Percentiles rank a stretch among this genome's conserved stretches.
These are phyloP conservation scores for Hanseniaspora sp. DNA, from an alignment of 1,139 yeast species.

Conservation along the genomic window DNA sequence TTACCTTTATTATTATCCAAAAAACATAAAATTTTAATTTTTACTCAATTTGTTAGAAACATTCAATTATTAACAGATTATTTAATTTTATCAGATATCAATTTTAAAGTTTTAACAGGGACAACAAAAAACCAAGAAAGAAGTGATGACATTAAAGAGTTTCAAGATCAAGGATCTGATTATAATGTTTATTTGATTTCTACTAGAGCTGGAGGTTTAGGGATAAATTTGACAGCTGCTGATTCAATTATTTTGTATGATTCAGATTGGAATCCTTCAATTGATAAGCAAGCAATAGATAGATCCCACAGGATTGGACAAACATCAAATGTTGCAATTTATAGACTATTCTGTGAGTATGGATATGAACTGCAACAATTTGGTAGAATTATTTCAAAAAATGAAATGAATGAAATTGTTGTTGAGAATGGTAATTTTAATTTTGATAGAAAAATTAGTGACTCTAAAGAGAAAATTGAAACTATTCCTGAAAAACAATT, in stretches of 20 bases:
- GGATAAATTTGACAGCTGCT: constrained; percentile 74
- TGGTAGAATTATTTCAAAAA: constrained; percentile 64
- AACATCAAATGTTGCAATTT: constrained; percentile 65
- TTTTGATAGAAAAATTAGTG: constrained; percentile 9
- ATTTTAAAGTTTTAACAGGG: constrained; percentile 66
- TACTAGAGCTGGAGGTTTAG: constrained; percentile 91
- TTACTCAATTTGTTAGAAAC: constrained; percentile 73
- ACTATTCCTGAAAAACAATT: constrained; percentile 17
- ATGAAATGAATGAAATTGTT: constrained; percentile 68
- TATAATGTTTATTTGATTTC: constrained; percentile 51
- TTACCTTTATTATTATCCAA: constrained; percentile 47
- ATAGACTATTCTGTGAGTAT: constrained; percentile 60
- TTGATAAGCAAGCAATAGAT: constrained; percentile 92
- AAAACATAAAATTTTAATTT: constrained; percentile 62
- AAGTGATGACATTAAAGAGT: constrained; percentile 49
- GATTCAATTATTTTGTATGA: constrained; percentile 86
- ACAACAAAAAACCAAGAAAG: constrained; percentile 54
- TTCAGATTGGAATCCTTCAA: constrained; percentile 96
- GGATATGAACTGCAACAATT: constrained; percentile 77
- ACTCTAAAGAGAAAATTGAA: constrained; percentile 33
- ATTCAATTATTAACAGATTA: constrained; percentile 69
- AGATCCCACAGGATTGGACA: constrained; percentile 93
- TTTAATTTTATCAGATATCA: constrained; percentile 39
- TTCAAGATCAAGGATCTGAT: constrained; percentile 33
- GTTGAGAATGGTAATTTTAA: constrained; percentile 77